These are phyloP conservation scores for Beauveria australis DNA, from an alignment of 2,329 filamentous ascomycete genomes.

Conservation along the genomic window DNA sequence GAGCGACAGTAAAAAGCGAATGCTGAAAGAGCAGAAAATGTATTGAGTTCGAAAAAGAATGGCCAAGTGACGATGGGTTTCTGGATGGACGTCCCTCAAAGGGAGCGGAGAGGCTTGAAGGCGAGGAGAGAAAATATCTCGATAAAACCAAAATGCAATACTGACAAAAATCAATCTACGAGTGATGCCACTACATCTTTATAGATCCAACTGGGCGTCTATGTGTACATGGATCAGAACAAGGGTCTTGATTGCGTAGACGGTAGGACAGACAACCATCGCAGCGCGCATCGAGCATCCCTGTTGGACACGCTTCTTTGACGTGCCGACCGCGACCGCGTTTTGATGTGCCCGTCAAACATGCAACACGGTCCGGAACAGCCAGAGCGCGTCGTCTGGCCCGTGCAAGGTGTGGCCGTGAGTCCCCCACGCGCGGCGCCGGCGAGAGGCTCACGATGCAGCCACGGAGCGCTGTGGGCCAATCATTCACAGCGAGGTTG, in stretches of 20 bases:
- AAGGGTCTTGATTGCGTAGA: background rate
- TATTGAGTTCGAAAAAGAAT: background rate
- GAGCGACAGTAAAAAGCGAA: slow-evolving; percentile 5
- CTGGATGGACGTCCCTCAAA: slow-evolving; percentile 4
- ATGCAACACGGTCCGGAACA: background rate
- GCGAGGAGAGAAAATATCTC: background rate
- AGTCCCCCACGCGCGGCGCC: background rate
- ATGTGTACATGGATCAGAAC: background rate
- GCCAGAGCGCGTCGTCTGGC: background rate
- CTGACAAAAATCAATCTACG: background rate
- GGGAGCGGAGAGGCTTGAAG: background rate
- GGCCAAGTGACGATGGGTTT: background rate
- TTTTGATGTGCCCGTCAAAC: background rate
- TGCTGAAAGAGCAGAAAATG: background rate
- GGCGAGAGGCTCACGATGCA: background rate
- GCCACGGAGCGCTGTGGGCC: slow-evolving; percentile 7
- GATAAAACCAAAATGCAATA: background rate
- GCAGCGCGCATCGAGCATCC: slow-evolving; percentile 3
- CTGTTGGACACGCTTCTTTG: background rate
- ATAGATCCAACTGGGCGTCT: background rate
- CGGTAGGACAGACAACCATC: background rate
- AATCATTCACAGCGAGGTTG: slow-evolving; percentile 9
- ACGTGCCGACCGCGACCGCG: slow-evolving; percentile 7
- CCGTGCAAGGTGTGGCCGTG: background rate
- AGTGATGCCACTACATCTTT: background rate